Conservation (phyloP, 2,329 filamentous ascomycete species). For the Exophiala dermatitidis region DNA sequence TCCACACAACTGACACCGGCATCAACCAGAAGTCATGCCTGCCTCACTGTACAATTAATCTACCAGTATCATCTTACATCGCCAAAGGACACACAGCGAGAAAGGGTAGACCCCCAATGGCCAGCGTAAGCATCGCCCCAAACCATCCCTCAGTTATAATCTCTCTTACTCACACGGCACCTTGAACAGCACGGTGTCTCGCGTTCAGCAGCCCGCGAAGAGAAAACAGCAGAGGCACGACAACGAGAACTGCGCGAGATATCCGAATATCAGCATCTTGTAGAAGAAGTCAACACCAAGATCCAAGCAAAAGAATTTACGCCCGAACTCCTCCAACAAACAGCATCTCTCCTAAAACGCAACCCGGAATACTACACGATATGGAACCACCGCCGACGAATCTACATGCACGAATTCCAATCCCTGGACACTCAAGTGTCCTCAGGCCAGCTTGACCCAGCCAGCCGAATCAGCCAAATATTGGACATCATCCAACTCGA, state of each 20-base stretch:
- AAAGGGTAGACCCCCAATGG: slow-evolving; percentile 9
- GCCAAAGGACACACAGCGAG: background rate
- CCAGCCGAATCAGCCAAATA: slow-evolving; percentile 30
- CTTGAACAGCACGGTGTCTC: slow-evolving; percentile 68
- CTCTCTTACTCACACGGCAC: background rate
- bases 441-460: slow-evolving; percentile 27
- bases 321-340: slow-evolving; percentile 38
- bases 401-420: slow-evolving; percentile 31
- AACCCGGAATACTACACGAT: slow-evolving; percentile 46
- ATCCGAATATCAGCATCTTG: slow-evolving; percentile 63
- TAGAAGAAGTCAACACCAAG: slow-evolving; percentile 59
- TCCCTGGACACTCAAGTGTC: slow-evolving; percentile 21
- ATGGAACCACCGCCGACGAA: slow-evolving; percentile 56
- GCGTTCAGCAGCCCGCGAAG: slow-evolving; percentile 53
- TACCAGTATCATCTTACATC: background rate
- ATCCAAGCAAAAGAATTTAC: slow-evolving; percentile 44
- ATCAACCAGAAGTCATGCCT: background rate
- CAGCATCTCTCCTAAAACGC: slow-evolving; percentile 38
- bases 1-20: background rate
- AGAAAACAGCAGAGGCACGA: slow-evolving; percentile 62
- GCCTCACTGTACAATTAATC: background rate
- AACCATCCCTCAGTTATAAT: background rate
- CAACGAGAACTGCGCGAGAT: slow-evolving; percentile 70
- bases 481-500: slow-evolving; percentile 61
- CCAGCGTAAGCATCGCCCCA: slow-evolving; percentile 20